A percentile compares a stretch with the other conserved stretches of the same genome.
These are phyloP conservation scores for Metschnikowia arizonensis DNA, from an alignment of 805 yeast genomes.

Conservation along the genomic window DNA sequence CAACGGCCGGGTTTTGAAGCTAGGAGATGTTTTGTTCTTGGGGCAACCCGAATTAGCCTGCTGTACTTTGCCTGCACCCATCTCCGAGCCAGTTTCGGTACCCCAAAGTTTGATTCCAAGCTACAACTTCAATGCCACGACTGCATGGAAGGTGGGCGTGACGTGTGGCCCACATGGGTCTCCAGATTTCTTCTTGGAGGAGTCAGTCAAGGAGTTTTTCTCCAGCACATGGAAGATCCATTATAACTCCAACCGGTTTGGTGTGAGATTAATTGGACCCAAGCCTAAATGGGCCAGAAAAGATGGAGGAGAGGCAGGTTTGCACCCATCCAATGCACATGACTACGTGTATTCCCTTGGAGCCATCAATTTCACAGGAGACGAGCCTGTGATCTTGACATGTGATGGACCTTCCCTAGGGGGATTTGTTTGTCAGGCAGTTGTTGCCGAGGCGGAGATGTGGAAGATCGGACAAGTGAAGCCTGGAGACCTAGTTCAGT, in stretches of 20 bases:
- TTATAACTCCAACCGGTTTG: slow-evolving; percentile 95
- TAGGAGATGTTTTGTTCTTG: slow-evolving; percentile 87
- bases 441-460: slow-evolving; percentile 91
- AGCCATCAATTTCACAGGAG: slow-evolving; percentile 97
- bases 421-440: slow-evolving; percentile 96
- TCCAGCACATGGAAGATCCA: slow-evolving; percentile 86
- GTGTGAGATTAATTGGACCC: slow-evolving; percentile 91
- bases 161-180: slow-evolving; percentile 98
- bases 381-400: slow-evolving; percentile 94
- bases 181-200: slow-evolving; percentile 85
- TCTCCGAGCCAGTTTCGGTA: slow-evolving; percentile 54
- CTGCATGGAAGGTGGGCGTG: slow-evolving; percentile 82
- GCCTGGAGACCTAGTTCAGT: slow-evolving; percentile 84
- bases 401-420: slow-evolving; percentile 98
- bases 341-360: slow-evolving; percentile 96
- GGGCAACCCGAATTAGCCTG: slow-evolving; percentile 71
- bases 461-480: slow-evolving; percentile 98
- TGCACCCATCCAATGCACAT: slow-evolving; percentile 98
- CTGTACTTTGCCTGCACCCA: slow-evolving; percentile 70
- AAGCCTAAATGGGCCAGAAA: slow-evolving; percentile 95
- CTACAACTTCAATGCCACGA: slow-evolving; percentile 35
- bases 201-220: slow-evolving; percentile 73
- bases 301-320: slow-evolving; percentile 97
- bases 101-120: slow-evolving; percentile 57
- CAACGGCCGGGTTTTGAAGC: slow-evolving; percentile 86